Percentiles rank a stretch among this genome's conserved stretches.
These are phyloP conservation scores for Abelmoschus esculentus DNA, from an alignment of 345 rosid species.

Conservation along the genomic window DNA sequence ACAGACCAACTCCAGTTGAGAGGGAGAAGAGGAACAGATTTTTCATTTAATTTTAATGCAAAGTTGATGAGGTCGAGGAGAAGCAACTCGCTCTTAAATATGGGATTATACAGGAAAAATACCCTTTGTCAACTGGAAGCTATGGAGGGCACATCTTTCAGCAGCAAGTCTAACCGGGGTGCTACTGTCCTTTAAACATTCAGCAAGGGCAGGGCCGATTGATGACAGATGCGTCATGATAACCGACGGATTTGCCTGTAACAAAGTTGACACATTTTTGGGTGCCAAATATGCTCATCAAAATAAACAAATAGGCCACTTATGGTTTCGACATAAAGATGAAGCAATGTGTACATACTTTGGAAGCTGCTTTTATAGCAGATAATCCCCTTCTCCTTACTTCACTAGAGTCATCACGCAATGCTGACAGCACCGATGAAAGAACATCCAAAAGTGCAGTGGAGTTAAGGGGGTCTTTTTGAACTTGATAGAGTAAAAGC, in stretches of 20 bases:
- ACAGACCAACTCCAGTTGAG: neutral
- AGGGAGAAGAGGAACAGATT: neutral
- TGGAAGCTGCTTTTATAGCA: constrained; percentile 71
- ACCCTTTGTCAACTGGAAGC: constrained; percentile 79
- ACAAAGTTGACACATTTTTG: neutral
- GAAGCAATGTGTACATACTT: constrained; percentile 34
- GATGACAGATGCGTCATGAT: constrained; percentile 38
- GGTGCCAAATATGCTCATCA: neutral
- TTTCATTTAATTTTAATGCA: neutral
- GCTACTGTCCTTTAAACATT: constrained; percentile 75
- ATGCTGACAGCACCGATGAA: constrained; percentile 50
- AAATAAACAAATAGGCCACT: neutral
- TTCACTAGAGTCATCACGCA: constrained; percentile 92
- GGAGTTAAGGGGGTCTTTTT: constrained; percentile 44
- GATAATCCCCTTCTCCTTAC: constrained; percentile 82
- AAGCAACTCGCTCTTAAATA: neutral
- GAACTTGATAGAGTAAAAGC: constrained; percentile 55
- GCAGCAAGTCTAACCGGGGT: constrained; percentile 84
- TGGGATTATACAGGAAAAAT: neutral
- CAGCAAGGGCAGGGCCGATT: constrained; percentile 73
- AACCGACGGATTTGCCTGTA: constrained; percentile 55
- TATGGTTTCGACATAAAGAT: neutral
- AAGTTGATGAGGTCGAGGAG: neutral
- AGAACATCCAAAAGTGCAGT: constrained; percentile 38
- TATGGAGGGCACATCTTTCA: constrained; percentile 78